Base-by-base conservation (phyloP, 2,329 filamentous ascomycete genomes). In the Alternaria sp. region DNA sequence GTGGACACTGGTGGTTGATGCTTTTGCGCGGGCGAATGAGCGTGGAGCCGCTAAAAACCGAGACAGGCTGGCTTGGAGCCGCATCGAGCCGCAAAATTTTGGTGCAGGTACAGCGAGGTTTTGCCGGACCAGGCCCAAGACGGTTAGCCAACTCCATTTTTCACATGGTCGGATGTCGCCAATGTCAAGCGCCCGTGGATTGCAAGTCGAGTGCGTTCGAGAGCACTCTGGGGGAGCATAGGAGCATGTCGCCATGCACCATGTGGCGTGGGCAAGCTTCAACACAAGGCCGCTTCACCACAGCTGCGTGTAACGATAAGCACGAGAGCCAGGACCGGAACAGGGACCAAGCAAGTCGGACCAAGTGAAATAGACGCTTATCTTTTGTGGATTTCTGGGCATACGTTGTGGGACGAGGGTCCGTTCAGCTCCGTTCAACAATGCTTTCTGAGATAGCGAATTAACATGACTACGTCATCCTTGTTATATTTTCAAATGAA, bases 351-450 rank as follows among this genome's bases (percentile, higher is more conserved):
- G 56, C 50, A 32, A 25, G 41, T 46, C 34, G 56, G 41, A 25
- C 50, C 41, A 59, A 54, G 50, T 41, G 32, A 32, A 41, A 48
- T 48, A 54, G 56, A 59, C 56, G 56, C 56, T 59, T 59, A 59
- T 59, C 56, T 59, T 54, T 59, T 59, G 56, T 59, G 56, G 56
- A 48, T 41, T 54, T 54, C 50, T 48, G 41, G 50, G 27, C 56
- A 22, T 40, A 34, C 34, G 34, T 28, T 59, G 56, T 59, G 50
- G 56, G 43, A 59, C 41, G 32, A 54, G 41, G 50, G 50, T 54
- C 56, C 50, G 43, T 53, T 57, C 11, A 57, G 36, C 25, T 32
- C 36, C 27, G 36, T 43, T 58, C 55, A 54, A 54, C 49, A 58
- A 54, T 27, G 56, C 49, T 8, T 54, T 30, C 18, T 22, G 18